Evolutionary conservation across 2,329 filamentous ascomycete species (phyloP), one percentile per base, ranked within the genome.

Genomic region (Purpureocillium lavendulum): DNA sequence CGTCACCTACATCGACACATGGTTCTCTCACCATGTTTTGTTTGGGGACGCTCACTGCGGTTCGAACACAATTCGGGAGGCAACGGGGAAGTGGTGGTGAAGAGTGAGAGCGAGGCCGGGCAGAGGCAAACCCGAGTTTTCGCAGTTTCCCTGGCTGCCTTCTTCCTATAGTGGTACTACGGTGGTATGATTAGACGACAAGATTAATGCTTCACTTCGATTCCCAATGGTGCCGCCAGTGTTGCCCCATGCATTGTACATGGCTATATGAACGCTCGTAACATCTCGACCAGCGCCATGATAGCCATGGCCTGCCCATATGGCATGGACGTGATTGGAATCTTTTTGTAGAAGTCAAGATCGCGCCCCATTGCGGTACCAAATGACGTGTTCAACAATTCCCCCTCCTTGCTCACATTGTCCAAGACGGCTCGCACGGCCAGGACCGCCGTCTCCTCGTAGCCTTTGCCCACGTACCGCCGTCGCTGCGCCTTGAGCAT

Each of bases 281-380:
- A 55, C 49, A 82, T 84, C 61, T 90, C 85, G 0, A 82, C 83
- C 46, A 89, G 57, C 1, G 82, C 80, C 80, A 89, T 87, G 46
- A 88, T 87, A 1, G 82, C 84, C 84, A 89, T 88, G 1, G 84
- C 82, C 58, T 89, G 85, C 0, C 85, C 85, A 51, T 89, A 89
- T 7, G 84, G 85, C 85, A 89, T 90, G 49, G 80, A 82, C 3
- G 85, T 90, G 45, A 81, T 62, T 2, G 79, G 72, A 42, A 90
- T 88, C 46, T 85, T 75, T 59, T 83, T 82, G 54, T 90, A 89
- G 57, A 87, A 82, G 61, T 88, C 75, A 54, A 88, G 58, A 41
- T 73, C 72, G 47, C 76, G 69, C 0, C 85, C 85, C 83, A 90
- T 88, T 0, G 69, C 81, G 1, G 85, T 90, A 1, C 85, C 85